Percentiles rank a stretch among this genome's conserved stretches.
Conservation (phyloP, 768 basidiomycete genomes). For the Mycena galopus region DNA sequence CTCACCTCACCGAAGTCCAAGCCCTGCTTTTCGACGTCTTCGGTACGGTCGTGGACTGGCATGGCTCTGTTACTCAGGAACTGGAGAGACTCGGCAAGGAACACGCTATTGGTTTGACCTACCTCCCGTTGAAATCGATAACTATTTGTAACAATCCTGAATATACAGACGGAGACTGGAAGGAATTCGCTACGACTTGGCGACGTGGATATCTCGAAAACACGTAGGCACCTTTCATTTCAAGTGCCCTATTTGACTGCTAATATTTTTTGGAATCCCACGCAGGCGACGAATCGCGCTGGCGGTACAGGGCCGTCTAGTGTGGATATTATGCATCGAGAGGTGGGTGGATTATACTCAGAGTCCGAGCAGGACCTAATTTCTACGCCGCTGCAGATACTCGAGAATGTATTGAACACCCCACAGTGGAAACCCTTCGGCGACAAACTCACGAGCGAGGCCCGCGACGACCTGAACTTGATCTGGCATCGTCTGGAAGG, state of each 20-base stretch:
- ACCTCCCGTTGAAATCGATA: background rate
- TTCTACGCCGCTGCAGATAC: constrained; percentile 60
- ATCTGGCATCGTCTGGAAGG: constrained; percentile 75
- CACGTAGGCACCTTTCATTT: constrained; percentile 51
- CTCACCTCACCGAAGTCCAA: constrained; percentile 46
- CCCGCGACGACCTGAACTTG: constrained; percentile 59
- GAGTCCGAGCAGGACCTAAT: no score
- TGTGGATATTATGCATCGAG: constrained; percentile 68
- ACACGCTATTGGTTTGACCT: constrained; percentile 43
- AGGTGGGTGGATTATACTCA: constrained; percentile 49
- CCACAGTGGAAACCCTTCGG: constrained; percentile 65
- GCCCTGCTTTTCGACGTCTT: constrained; percentile 64
- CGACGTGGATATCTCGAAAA: constrained; percentile 61
- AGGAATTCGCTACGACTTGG: constrained; percentile 69
- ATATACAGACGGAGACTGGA: constrained; percentile 54
- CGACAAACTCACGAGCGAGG: constrained; percentile 55
- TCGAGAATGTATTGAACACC: constrained; percentile 65
- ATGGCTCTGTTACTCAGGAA: constrained; percentile 47
- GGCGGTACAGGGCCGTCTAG: constrained; percentile 63
- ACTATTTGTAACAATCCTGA: background rate
- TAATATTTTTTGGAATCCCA: no score
- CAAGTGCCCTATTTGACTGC: no score
- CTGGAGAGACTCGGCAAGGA: constrained; percentile 46
- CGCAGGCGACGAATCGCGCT: constrained; percentile 57
- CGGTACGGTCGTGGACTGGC: constrained; percentile 66